Base-by-base conservation (phyloP, 495 filamentous ascomycete genomes). In the Aspergillus bertholletiae region DNA sequence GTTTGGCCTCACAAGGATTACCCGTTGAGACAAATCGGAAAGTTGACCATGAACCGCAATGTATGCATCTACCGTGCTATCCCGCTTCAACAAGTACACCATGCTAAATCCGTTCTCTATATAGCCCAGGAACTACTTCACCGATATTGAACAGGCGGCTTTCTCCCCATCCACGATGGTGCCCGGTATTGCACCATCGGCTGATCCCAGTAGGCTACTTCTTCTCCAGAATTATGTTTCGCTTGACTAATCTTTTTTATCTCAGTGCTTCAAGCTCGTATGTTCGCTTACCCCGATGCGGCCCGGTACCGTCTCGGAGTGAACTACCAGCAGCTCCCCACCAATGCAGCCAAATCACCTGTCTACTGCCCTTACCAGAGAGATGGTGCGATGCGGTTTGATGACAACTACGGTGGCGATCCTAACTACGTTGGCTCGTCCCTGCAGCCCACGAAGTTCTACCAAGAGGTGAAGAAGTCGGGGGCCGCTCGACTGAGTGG, bases 261-360 rank as follows among this genome's bases (percentile, higher is more conserved):
- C 22, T 26, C 20, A 49, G 46, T 89, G 52, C 75, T 88, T 2
- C 86, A 89, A 61, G 82, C 80, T n/a, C 74, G 85, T 5, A 77
- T 86, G 71, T 87, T 89, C 64, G 74, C 81, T 44, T 89, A 88
- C 61, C 78, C 78, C 0, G 85, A 89, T 53, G 80, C 86, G 0
- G 74, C 79, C 20, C 74, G 81, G 47, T 80, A 88, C 68, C 76
- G 87, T 0, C 77, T 88, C 8, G 86, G 86, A 9, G 75, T 76
- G 28, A 87, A 87, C 64, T 80, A 81, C 55, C 75, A 82, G 43
- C 78, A 80, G 46, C 73, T 85, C 27, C 46, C 46, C 5, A 35
- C 30, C 17, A 49, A 49, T n/a, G 28, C 46, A 4, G 26, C 46
- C 11, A 27, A 35, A 7, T 27, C 46, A 35, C 46, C 46, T 5